Evolutionary conservation across 345 rosid genomes (phyloP).

Genomic region (Eucalyptus pauciflora): DNA sequence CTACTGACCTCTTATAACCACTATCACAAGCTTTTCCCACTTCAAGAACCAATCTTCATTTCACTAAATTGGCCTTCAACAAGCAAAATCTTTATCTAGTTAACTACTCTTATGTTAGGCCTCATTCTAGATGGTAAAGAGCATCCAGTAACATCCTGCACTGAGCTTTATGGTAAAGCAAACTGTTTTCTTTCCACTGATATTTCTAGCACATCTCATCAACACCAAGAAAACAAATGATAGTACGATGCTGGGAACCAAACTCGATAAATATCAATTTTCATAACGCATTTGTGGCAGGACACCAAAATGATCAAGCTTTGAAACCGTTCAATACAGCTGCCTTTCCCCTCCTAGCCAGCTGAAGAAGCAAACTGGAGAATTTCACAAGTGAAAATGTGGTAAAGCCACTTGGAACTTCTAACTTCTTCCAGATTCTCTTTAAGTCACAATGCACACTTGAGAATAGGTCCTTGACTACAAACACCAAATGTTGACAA

Average conservation of each 20-base stretch:
- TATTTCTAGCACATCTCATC: not conserved
- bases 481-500: not conserved
- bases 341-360: not conserved
- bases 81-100: not conserved
- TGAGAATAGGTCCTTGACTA: not conserved
- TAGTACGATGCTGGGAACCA: not conserved
- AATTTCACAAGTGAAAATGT: not conserved
- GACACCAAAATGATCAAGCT: not conserved
- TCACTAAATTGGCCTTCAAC: not conserved
- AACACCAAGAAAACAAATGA: not conserved
- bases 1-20: not conserved
- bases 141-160: not conserved
- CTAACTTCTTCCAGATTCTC: not conserved
- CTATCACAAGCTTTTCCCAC: not conserved
- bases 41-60: not conserved
- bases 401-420: not conserved
- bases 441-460: not conserved
- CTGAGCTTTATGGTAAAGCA: not conserved
- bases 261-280: not conserved
- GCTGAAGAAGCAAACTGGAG: not conserved
- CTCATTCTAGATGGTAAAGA: not conserved
- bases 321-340: not conserved
- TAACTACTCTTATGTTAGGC: not conserved
- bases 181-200: not conserved
- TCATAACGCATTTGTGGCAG: not conserved